phyloP scores from a whole-genome alignment of 78 protist species.

The Dictyostelium citrinum region DNA sequence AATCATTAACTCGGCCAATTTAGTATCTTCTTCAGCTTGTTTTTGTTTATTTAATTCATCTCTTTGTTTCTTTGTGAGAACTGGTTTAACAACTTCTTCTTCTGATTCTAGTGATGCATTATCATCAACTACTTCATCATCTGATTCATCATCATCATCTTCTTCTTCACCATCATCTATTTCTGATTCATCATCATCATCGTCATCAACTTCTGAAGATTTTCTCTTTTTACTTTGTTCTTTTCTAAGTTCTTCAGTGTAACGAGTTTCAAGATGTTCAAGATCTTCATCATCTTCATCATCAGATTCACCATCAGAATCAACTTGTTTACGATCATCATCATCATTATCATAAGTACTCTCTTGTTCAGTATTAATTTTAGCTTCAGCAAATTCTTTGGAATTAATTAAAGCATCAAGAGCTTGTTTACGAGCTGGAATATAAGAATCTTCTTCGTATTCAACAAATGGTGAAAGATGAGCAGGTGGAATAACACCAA shows the following conservation, averaged over 20 bases:
- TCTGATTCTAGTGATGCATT: background rate
- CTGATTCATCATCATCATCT: background rate
- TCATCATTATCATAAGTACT: background rate
- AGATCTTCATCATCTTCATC: conserved; percentile 55
- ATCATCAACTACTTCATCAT: too few species aligned
- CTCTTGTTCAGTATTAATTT: background rate
- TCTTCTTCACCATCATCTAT: background rate
- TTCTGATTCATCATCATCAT: background rate
- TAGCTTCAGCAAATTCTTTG: conserved; percentile 37
- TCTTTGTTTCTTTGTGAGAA: conserved; percentile 26
- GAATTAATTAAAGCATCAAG: conserved; percentile 55
- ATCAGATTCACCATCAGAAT: conserved; percentile 21
- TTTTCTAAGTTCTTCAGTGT: conserved; percentile 10
- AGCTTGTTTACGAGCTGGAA: conserved; percentile 61
- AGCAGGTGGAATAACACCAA: conserved; percentile 90
- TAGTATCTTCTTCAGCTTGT: conserved; percentile 35
- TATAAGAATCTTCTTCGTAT: conserved; percentile 55
- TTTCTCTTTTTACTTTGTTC: conserved; percentile 6
- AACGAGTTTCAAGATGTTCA: conserved; percentile 34
- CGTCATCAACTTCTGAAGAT: conserved; percentile 1
- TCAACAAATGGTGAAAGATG: conserved; percentile 96
- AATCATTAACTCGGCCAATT: conserved; percentile 59
- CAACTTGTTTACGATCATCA: background rate
- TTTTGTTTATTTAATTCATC: conserved; percentile 13
- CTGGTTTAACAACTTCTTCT: background rate